A percentile compares a stretch with the other conserved stretches of the same genome.
Evolutionary conservation across 495 filamentous ascomycete genomes (phyloP).

Genomic region (Hypoxylon subgilvum): DNA sequence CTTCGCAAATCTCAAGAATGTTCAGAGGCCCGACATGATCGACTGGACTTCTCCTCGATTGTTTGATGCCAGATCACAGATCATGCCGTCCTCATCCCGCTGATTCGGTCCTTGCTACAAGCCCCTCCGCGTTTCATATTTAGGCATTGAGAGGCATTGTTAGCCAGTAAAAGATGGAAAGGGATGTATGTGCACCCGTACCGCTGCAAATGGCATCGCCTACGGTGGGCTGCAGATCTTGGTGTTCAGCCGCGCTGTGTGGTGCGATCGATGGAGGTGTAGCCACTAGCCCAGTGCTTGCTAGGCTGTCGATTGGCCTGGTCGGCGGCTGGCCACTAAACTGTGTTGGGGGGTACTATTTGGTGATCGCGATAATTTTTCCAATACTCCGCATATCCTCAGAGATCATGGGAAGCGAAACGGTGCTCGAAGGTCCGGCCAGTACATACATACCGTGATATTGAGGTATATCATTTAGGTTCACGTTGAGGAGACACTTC

Average conservation of each 20-base stretch:
- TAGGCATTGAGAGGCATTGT: constrained; percentile 10
- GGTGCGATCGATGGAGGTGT: no score
- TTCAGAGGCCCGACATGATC: constrained; percentile 5
- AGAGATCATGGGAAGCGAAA: constrained; percentile 6
- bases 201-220: constrained; percentile 13
- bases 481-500: not conserved
- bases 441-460: not conserved
- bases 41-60: constrained; percentile 7
- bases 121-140: constrained; percentile 28
- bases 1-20: constrained; percentile 25
- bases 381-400: constrained; percentile 1
- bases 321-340: constrained; percentile 9
- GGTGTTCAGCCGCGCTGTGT: not conserved
- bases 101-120: constrained; percentile 22
- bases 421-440: constrained; percentile 26
- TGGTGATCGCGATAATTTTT: no score
- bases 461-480: not conserved
- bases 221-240: constrained; percentile 23
- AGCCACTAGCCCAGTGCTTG: constrained; percentile 12
- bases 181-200: no score
- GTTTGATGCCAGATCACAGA: constrained; percentile 25
- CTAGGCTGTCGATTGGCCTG: constrained; percentile 6
- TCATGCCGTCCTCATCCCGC: constrained; percentile 15
- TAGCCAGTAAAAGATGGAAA: constrained; percentile 25
- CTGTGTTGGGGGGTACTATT: no score